Evolutionary conservation across 768 basidiomycete genomes (phyloP).

Genomic region (Agrocybe praecox): DNA sequence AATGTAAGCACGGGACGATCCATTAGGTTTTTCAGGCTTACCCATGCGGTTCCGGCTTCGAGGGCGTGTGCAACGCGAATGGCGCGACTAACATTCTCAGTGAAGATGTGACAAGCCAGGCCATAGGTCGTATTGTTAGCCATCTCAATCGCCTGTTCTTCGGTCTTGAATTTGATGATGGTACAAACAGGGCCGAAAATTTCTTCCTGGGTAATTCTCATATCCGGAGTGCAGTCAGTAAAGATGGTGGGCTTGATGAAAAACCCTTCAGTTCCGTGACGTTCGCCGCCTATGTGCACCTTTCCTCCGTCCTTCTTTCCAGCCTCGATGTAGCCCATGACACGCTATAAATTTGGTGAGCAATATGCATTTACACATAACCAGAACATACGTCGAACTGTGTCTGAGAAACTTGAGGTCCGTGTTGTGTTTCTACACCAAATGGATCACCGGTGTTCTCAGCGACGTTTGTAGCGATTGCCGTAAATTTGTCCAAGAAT

Average conservation of each 20-base stretch:
- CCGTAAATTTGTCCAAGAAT: constrained; percentile 61
- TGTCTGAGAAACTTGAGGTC: constrained; percentile 68
- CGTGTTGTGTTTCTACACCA: constrained; percentile 52
- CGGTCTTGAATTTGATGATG: constrained; percentile 73
- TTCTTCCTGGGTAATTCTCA: constrained; percentile 75
- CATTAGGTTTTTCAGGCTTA: constrained; percentile 55
- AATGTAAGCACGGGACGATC: not conserved
- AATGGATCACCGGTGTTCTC: constrained; percentile 67
- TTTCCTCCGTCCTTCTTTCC: constrained; percentile 74
- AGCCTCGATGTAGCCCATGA: constrained; percentile 75
- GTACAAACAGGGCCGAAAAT: constrained; percentile 83
- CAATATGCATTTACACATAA: not conserved
- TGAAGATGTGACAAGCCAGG: constrained; percentile 77
- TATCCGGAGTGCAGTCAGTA: constrained; percentile 60
- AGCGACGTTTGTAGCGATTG: constrained; percentile 49
- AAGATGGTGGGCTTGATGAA: constrained; percentile 79
- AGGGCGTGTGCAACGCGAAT: constrained; percentile 58
- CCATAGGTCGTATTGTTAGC: constrained; percentile 85
- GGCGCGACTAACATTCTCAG: constrained; percentile 66
- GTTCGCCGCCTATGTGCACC: constrained; percentile 66
- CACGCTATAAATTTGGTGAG: constrained; percentile 43
- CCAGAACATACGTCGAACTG: constrained; percentile 59
- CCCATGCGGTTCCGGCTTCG: constrained; percentile 46
- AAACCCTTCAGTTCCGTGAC: constrained; percentile 46
- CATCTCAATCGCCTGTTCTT: constrained; percentile 54